A percentile compares a stretch with the other conserved stretches of the same genome.
Evolutionary conservation across 1,284 basidiomycete genomes (phyloP).

Genomic region (Cutaneotrichosporon sp.): DNA sequence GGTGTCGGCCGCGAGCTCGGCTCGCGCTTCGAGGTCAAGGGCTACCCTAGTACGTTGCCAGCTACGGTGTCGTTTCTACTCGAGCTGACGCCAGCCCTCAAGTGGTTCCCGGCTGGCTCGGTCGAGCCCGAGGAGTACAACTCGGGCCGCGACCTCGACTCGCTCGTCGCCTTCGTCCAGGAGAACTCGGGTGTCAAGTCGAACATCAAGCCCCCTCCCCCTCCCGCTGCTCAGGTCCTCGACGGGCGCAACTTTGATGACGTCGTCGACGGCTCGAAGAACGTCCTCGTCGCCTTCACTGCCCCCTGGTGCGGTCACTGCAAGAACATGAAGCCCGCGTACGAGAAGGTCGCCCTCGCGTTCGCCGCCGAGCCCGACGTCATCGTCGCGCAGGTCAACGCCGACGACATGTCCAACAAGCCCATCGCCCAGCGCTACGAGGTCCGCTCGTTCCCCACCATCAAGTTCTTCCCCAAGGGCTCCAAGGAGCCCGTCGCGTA

Average conservation of each 20-base stretch:
- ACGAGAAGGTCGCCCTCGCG: slow-evolving; percentile 77
- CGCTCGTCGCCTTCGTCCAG: slow-evolving; percentile 73
- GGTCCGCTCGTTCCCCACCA: slow-evolving; percentile 77
- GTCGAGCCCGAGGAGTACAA: slow-evolving; percentile 70
- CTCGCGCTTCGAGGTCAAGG: slow-evolving; percentile 68
- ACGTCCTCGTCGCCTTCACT: slow-evolving; percentile 89
- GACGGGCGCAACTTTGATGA: slow-evolving; percentile 73
- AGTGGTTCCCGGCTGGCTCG: slow-evolving; percentile 79
- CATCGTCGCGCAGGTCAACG: slow-evolving; percentile 86
- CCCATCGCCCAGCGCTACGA: slow-evolving; percentile 73
- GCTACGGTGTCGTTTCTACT: not conserved
- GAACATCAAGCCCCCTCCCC: slow-evolving; percentile 79
- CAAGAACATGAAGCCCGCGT: slow-evolving; percentile 73
- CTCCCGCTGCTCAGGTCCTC: slow-evolving; percentile 69
- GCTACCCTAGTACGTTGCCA: slow-evolving; percentile 72
- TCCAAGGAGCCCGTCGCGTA: slow-evolving; percentile 63
- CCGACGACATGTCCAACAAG: slow-evolving; percentile 78
- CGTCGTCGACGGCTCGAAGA: slow-evolving; percentile 70
- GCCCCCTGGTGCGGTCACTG: slow-evolving; percentile 56
- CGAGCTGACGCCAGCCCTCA: slow-evolving; percentile 68
- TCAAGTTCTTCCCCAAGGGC: slow-evolving; percentile 88
- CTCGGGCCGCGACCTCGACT: slow-evolving; percentile 77
- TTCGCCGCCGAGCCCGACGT: slow-evolving; percentile 79
- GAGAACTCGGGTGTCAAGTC: slow-evolving; percentile 77
- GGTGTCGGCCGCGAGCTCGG: slow-evolving; percentile 66